Evolutionary conservation across 2,329 filamentous ascomycete genomes (phyloP).

Genomic region (Aureobasidium sp.): DNA sequence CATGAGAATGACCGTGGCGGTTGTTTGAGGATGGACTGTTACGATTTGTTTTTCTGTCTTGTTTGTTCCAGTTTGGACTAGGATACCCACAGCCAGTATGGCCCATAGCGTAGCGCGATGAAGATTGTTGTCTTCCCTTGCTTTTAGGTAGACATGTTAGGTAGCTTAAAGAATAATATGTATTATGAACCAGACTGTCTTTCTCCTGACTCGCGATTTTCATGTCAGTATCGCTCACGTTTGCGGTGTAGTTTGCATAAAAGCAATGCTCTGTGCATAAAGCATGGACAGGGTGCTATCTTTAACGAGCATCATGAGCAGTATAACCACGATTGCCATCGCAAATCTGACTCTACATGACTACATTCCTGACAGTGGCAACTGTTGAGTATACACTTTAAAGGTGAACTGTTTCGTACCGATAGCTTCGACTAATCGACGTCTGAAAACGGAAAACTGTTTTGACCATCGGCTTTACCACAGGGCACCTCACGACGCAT

Average conservation of each 20-base stretch:
- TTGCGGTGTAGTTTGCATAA: neutral
- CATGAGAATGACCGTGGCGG: neutral
- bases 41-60: constrained; percentile 1
- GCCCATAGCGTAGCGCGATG: neutral
- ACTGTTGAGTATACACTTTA: no score
- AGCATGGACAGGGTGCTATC: neutral
- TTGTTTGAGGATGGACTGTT: neutral
- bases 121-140: neutral
- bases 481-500: neutral
- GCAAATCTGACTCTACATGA: neutral
- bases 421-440: neutral
- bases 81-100: constrained; percentile 2
- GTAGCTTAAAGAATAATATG: neutral
- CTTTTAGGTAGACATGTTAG: constrained; percentile 5
- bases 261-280: neutral
- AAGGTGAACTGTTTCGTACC: neutral
- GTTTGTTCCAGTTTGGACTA: neutral
- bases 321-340: neutral
- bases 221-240: no score
- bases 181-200: neutral
- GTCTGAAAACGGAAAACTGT: neutral
- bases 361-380: neutral
- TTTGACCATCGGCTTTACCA: neutral
- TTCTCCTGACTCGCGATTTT: neutral
- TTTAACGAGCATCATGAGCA: neutral